Evolutionary conservation across 2,329 filamentous ascomycete genomes (phyloP), one percentile per base, ranked within the genome.

Genomic region (Botrytis byssoidea): DNA sequence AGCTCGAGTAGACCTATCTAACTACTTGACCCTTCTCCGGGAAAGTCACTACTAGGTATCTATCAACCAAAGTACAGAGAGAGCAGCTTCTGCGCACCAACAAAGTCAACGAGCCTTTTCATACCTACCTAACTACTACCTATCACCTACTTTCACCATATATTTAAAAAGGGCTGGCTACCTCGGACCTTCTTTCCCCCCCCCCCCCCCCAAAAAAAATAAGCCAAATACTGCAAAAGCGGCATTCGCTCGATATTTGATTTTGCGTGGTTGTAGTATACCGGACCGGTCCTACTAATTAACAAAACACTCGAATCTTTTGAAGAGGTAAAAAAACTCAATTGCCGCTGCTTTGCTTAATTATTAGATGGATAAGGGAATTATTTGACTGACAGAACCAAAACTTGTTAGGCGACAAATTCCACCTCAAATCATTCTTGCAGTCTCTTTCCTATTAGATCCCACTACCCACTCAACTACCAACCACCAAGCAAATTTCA

Each of bases 351-450:
- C 65, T 68, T 68, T 55, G 46, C 65, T 68, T 32, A 55, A 55
- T 20, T 35, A 35, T 18, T 18, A 55, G 35, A 40, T 32, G 25
- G 65, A 55, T 35, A 68, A 40, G 65, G 65, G 65, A 64, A 29
- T 42, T 32, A 46, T 29, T 42, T 20, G 40, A 51, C 9, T 68
- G 35, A 68, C 37, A 57, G 48, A 25, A 65, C 10, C 22, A 22
- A 48, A 35, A 32, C 20, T 32, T 68, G 22, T 68, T 68, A 68
- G 66, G 48, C 66, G 66, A 68, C n/a, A 66, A 66, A 25, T 68
- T 57, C 46, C 35, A 55, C 37, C 35, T 68, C 65, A 68, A 68
- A 68, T 55, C 35, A 37, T 40, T 68, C 46, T 40, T 55, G 48
- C 65, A 42, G 46, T 68, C 48, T 68, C 65, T 57, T 68, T 68